These are phyloP conservation scores for Paecilomyces variotii DNA, from an alignment of 2,329 filamentous ascomycete species.

Conservation along the genomic window DNA sequence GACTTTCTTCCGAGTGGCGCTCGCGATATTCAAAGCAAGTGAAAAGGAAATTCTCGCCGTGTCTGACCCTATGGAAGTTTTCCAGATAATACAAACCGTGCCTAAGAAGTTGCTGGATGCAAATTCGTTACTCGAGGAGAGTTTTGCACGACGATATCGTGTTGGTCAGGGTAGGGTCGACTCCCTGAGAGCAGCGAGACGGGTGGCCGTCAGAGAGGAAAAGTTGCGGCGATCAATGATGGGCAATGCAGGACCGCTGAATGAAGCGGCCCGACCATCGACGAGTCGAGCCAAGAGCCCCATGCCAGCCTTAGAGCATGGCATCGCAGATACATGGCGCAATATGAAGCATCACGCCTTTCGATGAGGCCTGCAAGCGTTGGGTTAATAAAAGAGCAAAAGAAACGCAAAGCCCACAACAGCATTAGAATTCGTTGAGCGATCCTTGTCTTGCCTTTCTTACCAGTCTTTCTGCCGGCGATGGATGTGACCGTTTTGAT, in stretches of 20 bases:
- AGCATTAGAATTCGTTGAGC: not conserved
- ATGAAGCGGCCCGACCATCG: constrained; percentile 25
- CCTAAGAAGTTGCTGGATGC: constrained; percentile 75
- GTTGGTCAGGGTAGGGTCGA: constrained; percentile 78
- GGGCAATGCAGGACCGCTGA: constrained; percentile 25
- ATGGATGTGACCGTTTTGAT: not conserved
- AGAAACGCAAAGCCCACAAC: not conserved
- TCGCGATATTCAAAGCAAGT: constrained; percentile 84
- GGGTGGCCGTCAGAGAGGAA: constrained; percentile 40
- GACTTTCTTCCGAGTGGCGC: constrained; percentile 82
- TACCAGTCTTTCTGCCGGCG: not conserved
- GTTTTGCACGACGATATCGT: constrained; percentile 70
- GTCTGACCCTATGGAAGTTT: constrained; percentile 86
- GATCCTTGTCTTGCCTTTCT: not conserved
- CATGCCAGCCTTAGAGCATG: constrained; percentile 22
- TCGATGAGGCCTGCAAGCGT: constrained; percentile 1
- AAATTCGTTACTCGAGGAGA: constrained; percentile 73
- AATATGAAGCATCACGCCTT: constrained; percentile 28
- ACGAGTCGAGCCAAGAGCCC: constrained; percentile 18
- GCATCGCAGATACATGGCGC: constrained; percentile 26
- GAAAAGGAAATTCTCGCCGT: constrained; percentile 73
- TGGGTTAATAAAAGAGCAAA: not conserved
- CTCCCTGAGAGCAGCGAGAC: constrained; percentile 61
- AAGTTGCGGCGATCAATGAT: constrained; percentile 32
- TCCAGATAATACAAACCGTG: constrained; percentile 83